Evolutionary conservation across 805 yeast species (phyloP).

Genomic region (Saccharomyces eubayanus): DNA sequence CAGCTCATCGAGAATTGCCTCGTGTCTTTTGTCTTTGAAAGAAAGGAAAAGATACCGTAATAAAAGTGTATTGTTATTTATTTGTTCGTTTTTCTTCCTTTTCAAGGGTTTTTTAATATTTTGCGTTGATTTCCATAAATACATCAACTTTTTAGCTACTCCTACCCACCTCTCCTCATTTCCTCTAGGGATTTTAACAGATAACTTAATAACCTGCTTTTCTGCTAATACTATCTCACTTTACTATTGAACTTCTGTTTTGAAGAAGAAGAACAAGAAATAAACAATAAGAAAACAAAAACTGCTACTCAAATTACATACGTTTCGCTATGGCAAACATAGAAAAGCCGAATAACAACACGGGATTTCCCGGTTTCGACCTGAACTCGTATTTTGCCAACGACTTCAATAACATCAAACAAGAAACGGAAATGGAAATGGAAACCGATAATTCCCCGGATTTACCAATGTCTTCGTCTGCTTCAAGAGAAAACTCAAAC

Average conservation of each 20-base stretch:
- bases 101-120: background rate
- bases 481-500: background rate
- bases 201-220: background rate
- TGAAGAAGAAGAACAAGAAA: background rate
- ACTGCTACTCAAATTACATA: background rate
- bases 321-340: background rate
- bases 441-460: background rate
- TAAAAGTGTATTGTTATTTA: background rate
- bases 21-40: background rate
- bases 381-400: background rate
- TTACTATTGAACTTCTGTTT: background rate
- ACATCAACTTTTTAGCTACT: background rate
- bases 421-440: background rate
- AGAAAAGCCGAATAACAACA: background rate
- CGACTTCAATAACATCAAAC: background rate
- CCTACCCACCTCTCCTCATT: background rate
- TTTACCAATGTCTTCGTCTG: background rate
- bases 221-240: background rate
- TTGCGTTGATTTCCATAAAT: background rate
- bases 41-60: background rate
- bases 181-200: background rate
- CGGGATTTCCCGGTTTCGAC: background rate
- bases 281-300: too few species aligned
- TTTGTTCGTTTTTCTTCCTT: background rate
- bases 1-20: background rate